Evolutionary conservation across 192 early-diverging fungal genomes (phyloP).

Genomic region (Backusella mclennaniae): DNA sequence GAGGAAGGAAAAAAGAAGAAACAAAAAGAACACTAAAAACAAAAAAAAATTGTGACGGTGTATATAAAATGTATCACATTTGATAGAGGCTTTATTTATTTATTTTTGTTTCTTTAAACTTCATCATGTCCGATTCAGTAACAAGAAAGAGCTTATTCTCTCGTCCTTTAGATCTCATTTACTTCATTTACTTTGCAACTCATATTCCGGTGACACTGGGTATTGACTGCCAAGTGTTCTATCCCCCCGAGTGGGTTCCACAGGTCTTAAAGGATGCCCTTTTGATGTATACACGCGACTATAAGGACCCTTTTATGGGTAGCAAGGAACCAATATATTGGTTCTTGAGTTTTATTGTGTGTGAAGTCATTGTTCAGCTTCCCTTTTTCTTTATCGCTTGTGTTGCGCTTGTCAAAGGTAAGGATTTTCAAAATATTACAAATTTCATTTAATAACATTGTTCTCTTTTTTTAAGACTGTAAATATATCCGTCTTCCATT

Average conservation of each 20-base stretch:
- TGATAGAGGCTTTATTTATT: neutral
- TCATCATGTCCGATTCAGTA: neutral
- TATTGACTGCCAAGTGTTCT: slow-evolving; percentile 57
- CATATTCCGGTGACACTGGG: slow-evolving; percentile 71
- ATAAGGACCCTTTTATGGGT: slow-evolving; percentile 65
- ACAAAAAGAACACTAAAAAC: neutral
- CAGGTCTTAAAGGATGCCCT: slow-evolving; percentile 34
- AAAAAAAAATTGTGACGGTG: neutral
- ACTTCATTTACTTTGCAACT: slow-evolving; percentile 62
- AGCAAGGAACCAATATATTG: slow-evolving; percentile 46
- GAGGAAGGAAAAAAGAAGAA: neutral
- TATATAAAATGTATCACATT: neutral
- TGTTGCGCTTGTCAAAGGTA: slow-evolving; percentile 52
- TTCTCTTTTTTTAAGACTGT: neutral
- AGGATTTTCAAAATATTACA: neutral
- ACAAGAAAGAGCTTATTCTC: slow-evolving; percentile 19
- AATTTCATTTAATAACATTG: neutral
- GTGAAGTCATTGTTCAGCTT: slow-evolving; percentile 63
- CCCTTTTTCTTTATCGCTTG: slow-evolving; percentile 69
- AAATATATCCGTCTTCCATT: slow-evolving; percentile 13
- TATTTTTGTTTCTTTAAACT: neutral
- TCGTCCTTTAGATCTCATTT: slow-evolving; percentile 57
- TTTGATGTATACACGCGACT: slow-evolving; percentile 46
- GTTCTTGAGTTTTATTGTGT: slow-evolving; percentile 62
- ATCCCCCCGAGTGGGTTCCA: slow-evolving; percentile 40